These are phyloP conservation scores for Dentipellis fragilis DNA, from an alignment of 768 basidiomycete genomes.

Conservation along the genomic window DNA sequence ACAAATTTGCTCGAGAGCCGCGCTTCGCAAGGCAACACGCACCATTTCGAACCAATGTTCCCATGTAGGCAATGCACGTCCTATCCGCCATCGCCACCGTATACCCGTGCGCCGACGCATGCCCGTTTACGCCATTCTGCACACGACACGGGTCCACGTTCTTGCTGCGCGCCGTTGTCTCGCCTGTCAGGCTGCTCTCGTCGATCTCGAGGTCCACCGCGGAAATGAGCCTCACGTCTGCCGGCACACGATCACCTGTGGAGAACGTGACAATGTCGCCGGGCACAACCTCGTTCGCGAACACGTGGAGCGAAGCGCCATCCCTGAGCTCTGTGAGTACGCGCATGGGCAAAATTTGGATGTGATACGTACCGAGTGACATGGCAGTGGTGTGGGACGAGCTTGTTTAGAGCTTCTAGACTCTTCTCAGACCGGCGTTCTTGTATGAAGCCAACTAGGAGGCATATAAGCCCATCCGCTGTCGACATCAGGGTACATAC, in stretches of 20 bases:
- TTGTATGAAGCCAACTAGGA: constrained; percentile 83
- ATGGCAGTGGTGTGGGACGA: constrained; percentile 95
- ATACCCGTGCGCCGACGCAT: constrained; percentile 26
- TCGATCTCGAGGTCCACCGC: constrained; percentile 87
- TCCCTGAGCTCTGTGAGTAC: constrained; percentile 27
- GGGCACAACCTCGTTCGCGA: constrained; percentile 95
- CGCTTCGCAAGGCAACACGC: constrained; percentile 8
- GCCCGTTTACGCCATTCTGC: constrained; percentile 6
- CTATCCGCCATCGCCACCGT: constrained; percentile 68
- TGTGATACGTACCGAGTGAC: constrained; percentile 42
- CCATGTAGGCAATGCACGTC: constrained; percentile 89
- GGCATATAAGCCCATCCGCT: background rate
- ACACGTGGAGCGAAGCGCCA: constrained; percentile 61
- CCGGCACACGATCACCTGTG: constrained; percentile 90
- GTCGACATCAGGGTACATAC: background rate
- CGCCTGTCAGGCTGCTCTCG: constrained; percentile 91
- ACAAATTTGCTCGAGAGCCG: background rate
- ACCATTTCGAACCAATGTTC: constrained; percentile 89
- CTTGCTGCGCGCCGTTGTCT: constrained; percentile 77
- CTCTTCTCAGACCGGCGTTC: constrained; percentile 92
- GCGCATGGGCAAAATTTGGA: background rate
- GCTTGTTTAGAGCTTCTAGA: constrained; percentile 89
- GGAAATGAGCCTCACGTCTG: constrained; percentile 79
- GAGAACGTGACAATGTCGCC: constrained; percentile 86
- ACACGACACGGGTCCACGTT: constrained; percentile 37